phyloP scores from a whole-genome alignment of 192 early-diverging fungal species.

The Physocladia obscura region DNA sequence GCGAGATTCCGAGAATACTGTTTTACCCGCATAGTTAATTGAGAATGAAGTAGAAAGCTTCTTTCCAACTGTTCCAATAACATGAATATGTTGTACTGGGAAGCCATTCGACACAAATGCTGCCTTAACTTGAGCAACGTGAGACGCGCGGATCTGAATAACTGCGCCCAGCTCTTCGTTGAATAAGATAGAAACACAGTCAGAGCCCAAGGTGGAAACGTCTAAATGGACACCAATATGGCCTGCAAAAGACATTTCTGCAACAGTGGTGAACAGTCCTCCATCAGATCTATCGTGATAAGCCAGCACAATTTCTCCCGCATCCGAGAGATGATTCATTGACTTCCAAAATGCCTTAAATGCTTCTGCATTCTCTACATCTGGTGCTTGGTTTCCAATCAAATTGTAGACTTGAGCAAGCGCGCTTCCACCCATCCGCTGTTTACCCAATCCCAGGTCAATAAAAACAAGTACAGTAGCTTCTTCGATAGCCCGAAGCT shows the following conservation, averaged over 20 bases:
- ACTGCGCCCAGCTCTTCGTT: constrained; percentile 99
- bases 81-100: constrained; percentile 53
- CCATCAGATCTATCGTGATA: constrained; percentile 99
- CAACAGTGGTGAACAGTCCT: constrained; percentile 87
- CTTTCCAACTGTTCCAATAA: constrained; percentile 44
- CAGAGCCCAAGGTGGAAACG: constrained; percentile 52
- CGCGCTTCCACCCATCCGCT: constrained; percentile 89
- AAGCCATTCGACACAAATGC: constrained; percentile 57
- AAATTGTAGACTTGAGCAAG: constrained; percentile 91
- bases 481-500: constrained; percentile 58
- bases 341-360: constrained; percentile 80
- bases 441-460: constrained; percentile 80
- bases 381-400: constrained; percentile 79
- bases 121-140: constrained; percentile 54
- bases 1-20: constrained; percentile 61
- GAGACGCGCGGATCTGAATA: constrained; percentile 71
- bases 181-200: constrained; percentile 70
- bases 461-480: constrained; percentile 76
- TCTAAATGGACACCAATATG: constrained; percentile 81
- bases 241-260: constrained; percentile 96
- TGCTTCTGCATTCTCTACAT: constrained; percentile 71
- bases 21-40: constrained; percentile 30
- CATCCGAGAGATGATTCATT: constrained; percentile 36
- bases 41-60: constrained; percentile 48
- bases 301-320: constrained; percentile 70